Percentiles rank a stretch among this genome's conserved stretches.
Conservation (phyloP, 768 basidiomycete genomes). For the Hemileccinum rubropunctum region DNA sequence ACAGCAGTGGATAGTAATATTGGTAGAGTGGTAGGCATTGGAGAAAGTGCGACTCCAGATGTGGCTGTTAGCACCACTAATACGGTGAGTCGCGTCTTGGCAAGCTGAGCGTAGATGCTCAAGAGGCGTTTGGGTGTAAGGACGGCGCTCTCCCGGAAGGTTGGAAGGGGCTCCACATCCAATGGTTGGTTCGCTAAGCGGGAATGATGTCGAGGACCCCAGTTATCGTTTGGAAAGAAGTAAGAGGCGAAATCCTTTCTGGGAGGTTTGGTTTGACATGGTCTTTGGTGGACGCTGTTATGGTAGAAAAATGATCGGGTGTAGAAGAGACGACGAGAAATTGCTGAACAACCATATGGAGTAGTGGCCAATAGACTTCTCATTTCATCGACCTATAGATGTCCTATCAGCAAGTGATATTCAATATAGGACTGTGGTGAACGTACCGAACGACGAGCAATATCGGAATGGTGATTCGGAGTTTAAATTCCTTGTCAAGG, state of each 20-base stretch:
- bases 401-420: neutral
- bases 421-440: neutral
- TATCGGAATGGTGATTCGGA: conserved; percentile 15
- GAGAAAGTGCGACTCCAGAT: conserved; percentile 91
- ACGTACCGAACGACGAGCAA: conserved; percentile 4
- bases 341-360: conserved; percentile 13
- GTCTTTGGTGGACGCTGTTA: neutral
- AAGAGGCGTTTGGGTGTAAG: conserved; percentile 54
- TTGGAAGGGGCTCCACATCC: conserved; percentile 13
- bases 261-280: conserved; percentile 15
- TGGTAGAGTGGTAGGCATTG: conserved; percentile 79
- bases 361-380: conserved; percentile 2
- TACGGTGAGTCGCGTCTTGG: conserved; percentile 80
- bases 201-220: conserved; percentile 33
- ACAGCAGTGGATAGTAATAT: conserved; percentile 82
- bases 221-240: conserved; percentile 62
- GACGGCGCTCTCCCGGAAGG: conserved; percentile 37
- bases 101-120: conserved; percentile 73
- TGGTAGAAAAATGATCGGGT: neutral
- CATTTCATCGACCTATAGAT: conserved; percentile 19
- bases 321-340: conserved; percentile 7
- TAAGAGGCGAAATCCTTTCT: conserved; percentile 44
- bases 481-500: conserved; percentile 26
- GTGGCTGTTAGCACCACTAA: conserved; percentile 88
- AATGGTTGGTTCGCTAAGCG: conserved; percentile 10